These are phyloP conservation scores for Apiospora pterosperma DNA, from an alignment of 2,329 filamentous ascomycete species.

Conservation along the genomic window DNA sequence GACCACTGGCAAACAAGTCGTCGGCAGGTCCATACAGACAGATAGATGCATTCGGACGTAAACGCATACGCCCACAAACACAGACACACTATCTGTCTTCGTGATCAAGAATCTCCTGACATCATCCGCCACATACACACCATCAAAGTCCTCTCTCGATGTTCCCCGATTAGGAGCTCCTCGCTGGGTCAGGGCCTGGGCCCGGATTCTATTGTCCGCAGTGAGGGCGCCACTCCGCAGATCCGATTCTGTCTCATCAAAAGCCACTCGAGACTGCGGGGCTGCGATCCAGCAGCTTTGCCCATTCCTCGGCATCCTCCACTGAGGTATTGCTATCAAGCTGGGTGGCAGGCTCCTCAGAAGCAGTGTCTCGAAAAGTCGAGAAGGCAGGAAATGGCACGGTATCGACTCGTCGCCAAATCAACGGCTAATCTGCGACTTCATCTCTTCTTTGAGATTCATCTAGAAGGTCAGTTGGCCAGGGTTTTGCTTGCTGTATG, in stretches of 20 bases:
- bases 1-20: background rate
- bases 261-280: background rate
- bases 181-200: background rate
- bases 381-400: background rate
- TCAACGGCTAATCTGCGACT: slow-evolving; percentile 13
- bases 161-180: background rate
- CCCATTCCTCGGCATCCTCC: background rate
- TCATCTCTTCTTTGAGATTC: slow-evolving; percentile 15
- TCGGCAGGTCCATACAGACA: background rate
- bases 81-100: background rate
- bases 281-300: background rate
- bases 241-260: background rate
- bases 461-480: slow-evolving; percentile 17
- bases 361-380: background rate
- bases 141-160: background rate
- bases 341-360: background rate
- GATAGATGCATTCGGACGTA: background rate
- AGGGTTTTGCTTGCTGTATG: slow-evolving; percentile 18
- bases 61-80: too few species aligned
- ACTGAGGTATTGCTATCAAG: background rate
- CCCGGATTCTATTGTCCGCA: background rate
- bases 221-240: background rate
- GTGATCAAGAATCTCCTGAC: background rate
- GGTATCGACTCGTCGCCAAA: slow-evolving; percentile 12
- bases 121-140: background rate